These are phyloP conservation scores for Ceratocystis alfenasii DNA, from an alignment of 2,329 filamentous ascomycete genomes.

Conservation along the genomic window DNA sequence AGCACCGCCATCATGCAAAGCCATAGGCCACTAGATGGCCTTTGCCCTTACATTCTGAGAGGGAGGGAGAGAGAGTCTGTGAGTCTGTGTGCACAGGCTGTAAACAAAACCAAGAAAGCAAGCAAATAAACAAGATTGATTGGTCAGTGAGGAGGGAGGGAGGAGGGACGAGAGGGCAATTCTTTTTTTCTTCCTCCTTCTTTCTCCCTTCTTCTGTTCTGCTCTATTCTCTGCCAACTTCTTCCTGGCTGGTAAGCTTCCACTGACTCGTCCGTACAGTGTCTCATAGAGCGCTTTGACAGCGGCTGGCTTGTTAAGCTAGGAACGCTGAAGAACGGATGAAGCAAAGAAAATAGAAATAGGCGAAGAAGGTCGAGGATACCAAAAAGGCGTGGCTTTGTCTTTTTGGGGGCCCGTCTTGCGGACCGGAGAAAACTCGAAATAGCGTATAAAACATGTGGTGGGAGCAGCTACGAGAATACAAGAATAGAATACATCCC, in stretches of 20 bases:
- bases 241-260: background rate
- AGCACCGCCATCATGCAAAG: background rate
- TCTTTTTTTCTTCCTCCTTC: background rate
- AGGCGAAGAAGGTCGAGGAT: background rate
- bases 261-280: background rate
- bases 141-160: background rate
- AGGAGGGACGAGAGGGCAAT: background rate
- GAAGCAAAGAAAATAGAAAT: background rate
- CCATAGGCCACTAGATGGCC: background rate
- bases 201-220: background rate
- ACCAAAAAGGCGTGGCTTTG: background rate
- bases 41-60: background rate
- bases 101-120: background rate
- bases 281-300: background rate
- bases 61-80: background rate
- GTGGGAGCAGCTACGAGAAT: background rate
- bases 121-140: background rate
- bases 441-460: background rate
- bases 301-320: background rate
- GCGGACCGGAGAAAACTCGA: background rate
- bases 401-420: too few species aligned
- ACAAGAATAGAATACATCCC: slow-evolving; percentile 1
- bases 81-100: too few species aligned
- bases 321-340: background rate
- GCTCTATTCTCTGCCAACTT: background rate